Percentiles rank a stretch among this genome's conserved stretches.
Conservation (phyloP, 352 stramenopile genomes). For the Elongisporangium prolatum region DNA sequence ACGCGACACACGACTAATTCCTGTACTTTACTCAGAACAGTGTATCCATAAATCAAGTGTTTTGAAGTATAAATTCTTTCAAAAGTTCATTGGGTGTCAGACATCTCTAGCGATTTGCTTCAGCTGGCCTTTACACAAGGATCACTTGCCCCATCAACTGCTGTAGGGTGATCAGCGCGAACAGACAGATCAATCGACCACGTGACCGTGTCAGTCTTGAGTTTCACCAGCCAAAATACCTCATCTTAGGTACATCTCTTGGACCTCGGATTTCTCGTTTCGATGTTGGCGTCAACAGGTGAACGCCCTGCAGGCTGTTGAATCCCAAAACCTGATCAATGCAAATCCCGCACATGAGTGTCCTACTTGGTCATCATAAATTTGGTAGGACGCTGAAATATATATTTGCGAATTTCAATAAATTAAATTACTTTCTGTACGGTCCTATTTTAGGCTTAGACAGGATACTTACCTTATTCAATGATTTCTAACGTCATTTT, state of each 20-base stretch:
- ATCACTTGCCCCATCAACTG: background rate
- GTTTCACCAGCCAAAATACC: background rate
- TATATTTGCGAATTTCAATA: too few relatives aligned
- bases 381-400: too few relatives aligned
- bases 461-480: background rate
- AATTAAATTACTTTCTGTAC: too few relatives aligned
- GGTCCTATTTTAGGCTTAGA: background rate
- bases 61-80: too few relatives aligned
- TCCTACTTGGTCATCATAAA: too few relatives aligned
- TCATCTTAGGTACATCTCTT: background rate
- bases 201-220: background rate
- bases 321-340: background rate
- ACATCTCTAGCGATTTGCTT: background rate
- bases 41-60: background rate
- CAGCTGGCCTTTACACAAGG: background rate
- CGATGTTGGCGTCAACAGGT: background rate
- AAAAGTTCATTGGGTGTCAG: background rate
- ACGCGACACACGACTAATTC: too few relatives aligned
- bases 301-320: background rate
- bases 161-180: background rate
- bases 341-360: too few relatives aligned
- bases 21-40: background rate
- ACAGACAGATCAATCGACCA: background rate
- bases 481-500: background rate
- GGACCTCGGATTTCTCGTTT: too few relatives aligned